phyloP scores from a whole-genome alignment of 805 yeast species.

The Candida chilensis region DNA sequence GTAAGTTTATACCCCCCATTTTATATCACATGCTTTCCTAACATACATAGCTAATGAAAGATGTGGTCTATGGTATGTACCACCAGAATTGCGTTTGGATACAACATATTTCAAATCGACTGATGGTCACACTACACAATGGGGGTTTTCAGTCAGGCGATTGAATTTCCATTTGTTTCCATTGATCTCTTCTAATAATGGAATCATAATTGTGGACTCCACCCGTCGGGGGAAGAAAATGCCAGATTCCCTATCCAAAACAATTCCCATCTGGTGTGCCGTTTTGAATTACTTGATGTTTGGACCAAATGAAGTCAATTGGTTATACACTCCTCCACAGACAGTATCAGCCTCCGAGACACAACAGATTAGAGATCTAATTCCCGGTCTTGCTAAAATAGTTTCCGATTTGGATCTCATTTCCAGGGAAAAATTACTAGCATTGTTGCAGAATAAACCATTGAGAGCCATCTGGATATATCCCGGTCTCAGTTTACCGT shows the following conservation, averaged over 20 bases:
- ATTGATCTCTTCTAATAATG: constrained; percentile 27
- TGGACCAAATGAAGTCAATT: constrained; percentile 18
- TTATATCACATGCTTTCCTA: no score
- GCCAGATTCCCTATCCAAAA: constrained; percentile 84
- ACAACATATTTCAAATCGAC: constrained; percentile 81
- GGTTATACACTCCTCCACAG: constrained; percentile 39
- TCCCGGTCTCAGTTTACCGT: constrained; percentile 37
- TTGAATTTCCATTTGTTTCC: constrained; percentile 66
- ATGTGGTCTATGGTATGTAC: constrained; percentile 82
- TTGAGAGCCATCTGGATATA: constrained; percentile 63
- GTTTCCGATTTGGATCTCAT: constrained; percentile 31
- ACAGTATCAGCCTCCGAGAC: constrained; percentile 52
- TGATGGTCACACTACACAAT: constrained; percentile 79
- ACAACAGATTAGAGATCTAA: constrained; percentile 31
- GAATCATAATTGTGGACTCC: constrained; percentile 66
- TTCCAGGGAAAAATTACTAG: constrained; percentile 15
- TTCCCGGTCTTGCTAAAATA: constrained; percentile 40
- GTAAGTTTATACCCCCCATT: constrained; percentile 1
- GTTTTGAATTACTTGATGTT: constrained; percentile 52
- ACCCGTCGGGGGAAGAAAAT: constrained; percentile 77
- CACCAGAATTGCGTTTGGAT: constrained; percentile 27
- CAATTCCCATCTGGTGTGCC: constrained; percentile 89
- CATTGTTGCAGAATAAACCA: constrained; percentile 31
- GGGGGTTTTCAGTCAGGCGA: constrained; percentile 71
- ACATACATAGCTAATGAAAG: constrained; percentile 70